Conservation (phyloP, 805 yeast species). For the Pichia gijzeniarum region DNA sequence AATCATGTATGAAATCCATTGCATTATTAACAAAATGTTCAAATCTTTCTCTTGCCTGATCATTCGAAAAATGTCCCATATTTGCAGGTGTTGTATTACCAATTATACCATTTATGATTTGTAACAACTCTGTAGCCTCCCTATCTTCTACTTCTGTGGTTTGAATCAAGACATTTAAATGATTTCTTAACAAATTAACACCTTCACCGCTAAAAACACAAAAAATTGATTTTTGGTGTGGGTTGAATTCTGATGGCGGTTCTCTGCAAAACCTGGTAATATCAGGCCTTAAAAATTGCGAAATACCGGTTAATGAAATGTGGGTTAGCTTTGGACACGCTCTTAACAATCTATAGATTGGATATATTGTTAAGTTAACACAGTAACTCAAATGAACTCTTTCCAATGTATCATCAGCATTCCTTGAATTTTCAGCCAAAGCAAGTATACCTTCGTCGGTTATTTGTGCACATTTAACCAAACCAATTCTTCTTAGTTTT, state of each 20-base stretch:
- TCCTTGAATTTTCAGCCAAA: conserved; percentile 48
- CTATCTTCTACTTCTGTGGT: conserved; percentile 28
- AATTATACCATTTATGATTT: conserved; percentile 25
- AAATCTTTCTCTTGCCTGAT: conserved; percentile 22
- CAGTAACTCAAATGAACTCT: conserved; percentile 93
- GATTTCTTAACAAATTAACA: conserved; percentile 66
- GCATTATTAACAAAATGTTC: conserved; percentile 25
- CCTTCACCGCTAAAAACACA: conserved; percentile 94
- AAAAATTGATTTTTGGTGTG: conserved; percentile 75
- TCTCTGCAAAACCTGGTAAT: conserved; percentile 82
- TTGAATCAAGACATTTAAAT: conserved; percentile 40
- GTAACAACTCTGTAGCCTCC: conserved; percentile 28
- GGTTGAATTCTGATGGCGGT: conserved; percentile 88
- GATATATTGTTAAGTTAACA: conserved; percentile 67
- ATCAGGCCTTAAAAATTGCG: conserved; percentile 82
- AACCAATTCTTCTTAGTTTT: conserved; percentile 80
- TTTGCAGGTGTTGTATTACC: conserved; percentile 17
- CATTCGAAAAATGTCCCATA: conserved; percentile 14
- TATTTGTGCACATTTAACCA: conserved; percentile 84
- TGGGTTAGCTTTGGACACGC: conserved; percentile 86
- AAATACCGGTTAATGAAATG: conserved; percentile 84
- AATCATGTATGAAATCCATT: conserved; percentile 26
- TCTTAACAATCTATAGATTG: conserved; percentile 67
- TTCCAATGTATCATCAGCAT: conserved; percentile 72
- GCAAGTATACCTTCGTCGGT: conserved; percentile 77